phyloP scores from a whole-genome alignment of 2,329 filamentous ascomycete species.

The Furcasterigmium furcatum region DNA sequence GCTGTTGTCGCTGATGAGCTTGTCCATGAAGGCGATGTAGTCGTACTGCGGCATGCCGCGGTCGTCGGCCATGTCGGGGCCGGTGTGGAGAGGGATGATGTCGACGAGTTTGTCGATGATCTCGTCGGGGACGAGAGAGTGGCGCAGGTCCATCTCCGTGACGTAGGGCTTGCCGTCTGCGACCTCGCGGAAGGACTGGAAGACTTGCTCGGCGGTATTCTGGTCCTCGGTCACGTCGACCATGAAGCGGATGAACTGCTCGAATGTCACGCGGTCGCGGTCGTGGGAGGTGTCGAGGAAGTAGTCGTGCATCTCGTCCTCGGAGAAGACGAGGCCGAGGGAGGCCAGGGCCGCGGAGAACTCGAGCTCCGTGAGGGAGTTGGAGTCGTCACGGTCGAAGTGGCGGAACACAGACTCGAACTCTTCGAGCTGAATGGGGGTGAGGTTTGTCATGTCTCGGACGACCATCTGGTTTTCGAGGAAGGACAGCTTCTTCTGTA shows the following conservation, averaged over 20 bases:
- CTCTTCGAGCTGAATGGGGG: conserved; percentile 95
- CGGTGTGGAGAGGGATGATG: conserved; percentile 80
- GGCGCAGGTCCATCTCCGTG: conserved; percentile 92
- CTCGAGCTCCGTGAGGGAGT: conserved; percentile 87
- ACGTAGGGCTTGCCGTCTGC: conserved; percentile 99
- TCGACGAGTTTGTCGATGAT: conserved; percentile 89
- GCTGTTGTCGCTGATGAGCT: conserved; percentile 55
- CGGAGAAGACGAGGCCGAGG: conserved; percentile 91
- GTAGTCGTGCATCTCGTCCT: conserved; percentile 96
- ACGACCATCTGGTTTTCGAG: conserved; percentile 98
- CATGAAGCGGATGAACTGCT: conserved; percentile 99
- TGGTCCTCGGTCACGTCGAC: conserved; percentile 98
- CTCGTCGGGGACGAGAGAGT: conserved; percentile 93
- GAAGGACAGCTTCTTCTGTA: conserved; percentile 95
- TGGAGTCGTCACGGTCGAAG: conserved; percentile 91
- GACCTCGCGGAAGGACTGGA: conserved; percentile 95
- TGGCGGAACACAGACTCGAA: conserved; percentile 98
- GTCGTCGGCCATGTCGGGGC: conserved; percentile 83
- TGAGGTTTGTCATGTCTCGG: conserved; percentile 97
- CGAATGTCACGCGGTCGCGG: conserved; percentile 82
- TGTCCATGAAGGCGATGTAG: conserved; percentile 97
- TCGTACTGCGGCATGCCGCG: conserved; percentile 85
- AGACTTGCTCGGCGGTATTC: conserved; percentile 97
- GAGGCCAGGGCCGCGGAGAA: conserved; percentile 96
- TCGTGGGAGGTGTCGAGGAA: conserved; percentile 84